Base-by-base conservation (phyloP, 176 grass and related monocot genomes). In the Oryza meyeriana region DNA sequence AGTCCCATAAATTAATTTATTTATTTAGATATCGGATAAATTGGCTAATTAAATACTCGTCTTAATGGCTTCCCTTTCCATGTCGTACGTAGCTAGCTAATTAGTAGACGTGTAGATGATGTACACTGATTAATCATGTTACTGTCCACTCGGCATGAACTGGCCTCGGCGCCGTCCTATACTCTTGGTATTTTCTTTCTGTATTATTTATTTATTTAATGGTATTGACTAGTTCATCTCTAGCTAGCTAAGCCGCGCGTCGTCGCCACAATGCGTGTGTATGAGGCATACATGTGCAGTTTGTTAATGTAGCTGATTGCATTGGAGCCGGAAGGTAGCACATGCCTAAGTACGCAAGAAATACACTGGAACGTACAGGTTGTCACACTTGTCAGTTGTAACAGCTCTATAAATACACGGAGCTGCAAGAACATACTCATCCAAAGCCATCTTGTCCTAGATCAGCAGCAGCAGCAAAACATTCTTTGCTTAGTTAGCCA, bases 281-380 rank as follows among this genome's bases (percentile, higher is more conserved):
- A 13, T 61, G 8, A 59, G 55, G 55, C 55, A 59, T 10, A 25
- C 29, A 78, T 24, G 61, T 14, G 22, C 29, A 17, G 25, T 80
- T 59, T 33, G 62, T 58, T 27, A 52, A 6, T 14, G 24, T 33
- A 29, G 4, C 3, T 10, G 50, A 59, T 42, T 76, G 82, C 6
- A 24, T 40, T 52, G 5, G 64, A 41, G 77, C 33, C n/a, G 82
- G 10, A 75, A 55, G 87, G 38, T 89, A 62, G 87, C 71, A 89
- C 77, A 89, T 85, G 86, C 33, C 25, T 32, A 70, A 16, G 27
- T 27, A 38, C n/a, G 52, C 52, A 30, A 40, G 20, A 52, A 59
- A 25, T 10, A 25, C 22, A 59, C n/a, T 59, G n/a, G n/a, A 59
- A 58, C 55, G 55, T 58, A 76, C 85, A 87, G 75, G 80, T 61